phyloP scores from a whole-genome alignment of 257 asterid genomes.

The Capsicum rhomboideum region DNA sequence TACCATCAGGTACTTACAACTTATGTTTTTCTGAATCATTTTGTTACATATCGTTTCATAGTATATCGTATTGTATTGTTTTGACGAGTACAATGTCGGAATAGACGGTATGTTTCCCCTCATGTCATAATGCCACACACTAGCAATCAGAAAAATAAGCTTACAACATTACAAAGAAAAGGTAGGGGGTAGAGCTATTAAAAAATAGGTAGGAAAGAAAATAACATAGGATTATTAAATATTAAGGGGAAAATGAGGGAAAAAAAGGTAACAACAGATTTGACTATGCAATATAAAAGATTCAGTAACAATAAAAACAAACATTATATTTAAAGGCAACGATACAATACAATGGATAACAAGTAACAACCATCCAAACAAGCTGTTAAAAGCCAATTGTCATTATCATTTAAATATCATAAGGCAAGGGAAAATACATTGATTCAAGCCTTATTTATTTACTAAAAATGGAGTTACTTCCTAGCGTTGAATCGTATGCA shows the following conservation, averaged over 20 bases:
- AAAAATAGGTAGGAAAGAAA: not conserved
- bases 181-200: not conserved
- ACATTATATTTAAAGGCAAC: not conserved
- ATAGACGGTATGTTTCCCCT: not conserved
- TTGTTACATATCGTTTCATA: not conserved
- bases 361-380: not conserved
- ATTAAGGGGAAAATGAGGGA: not conserved
- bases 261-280: not conserved
- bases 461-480: not conserved
- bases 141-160: not conserved
- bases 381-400: not conserved
- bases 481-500: not conserved
- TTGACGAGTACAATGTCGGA: not conserved
- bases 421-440: not conserved
- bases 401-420: not conserved
- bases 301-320: not conserved
- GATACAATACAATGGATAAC: not conserved
- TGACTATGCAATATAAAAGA: not conserved
- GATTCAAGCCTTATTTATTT: not conserved
- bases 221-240: not conserved
- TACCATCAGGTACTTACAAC: constrained; percentile 43
- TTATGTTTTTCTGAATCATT: not conserved
- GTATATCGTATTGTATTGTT: not conserved
- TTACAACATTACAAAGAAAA: not conserved
- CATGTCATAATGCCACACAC: not conserved